Evolutionary conservation across 2,329 filamentous ascomycete genomes (phyloP).

Genomic region (Hypoxylon sp.): DNA sequence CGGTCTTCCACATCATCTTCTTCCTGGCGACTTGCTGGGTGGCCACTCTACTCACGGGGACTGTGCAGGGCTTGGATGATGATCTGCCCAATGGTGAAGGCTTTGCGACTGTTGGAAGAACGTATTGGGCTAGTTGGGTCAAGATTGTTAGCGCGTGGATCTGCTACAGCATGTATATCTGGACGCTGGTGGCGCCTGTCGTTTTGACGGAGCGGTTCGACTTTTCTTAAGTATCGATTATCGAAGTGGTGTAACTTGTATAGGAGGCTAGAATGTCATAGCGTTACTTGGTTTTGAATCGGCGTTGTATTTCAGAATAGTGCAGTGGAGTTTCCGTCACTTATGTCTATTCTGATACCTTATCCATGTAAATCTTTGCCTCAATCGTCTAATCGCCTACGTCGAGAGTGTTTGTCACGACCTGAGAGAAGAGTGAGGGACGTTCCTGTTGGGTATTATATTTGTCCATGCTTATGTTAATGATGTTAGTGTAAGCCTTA

Average conservation of each 20-base stretch:
- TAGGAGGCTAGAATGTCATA: slow-evolving; percentile 3
- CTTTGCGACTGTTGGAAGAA: slow-evolving; percentile 93
- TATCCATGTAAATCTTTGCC: neutral
- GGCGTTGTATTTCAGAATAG: neutral
- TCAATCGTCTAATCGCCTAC: neutral
- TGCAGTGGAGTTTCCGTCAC: neutral
- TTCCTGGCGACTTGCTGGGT: slow-evolving; percentile 97
- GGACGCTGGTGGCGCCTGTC: slow-evolving; percentile 91
- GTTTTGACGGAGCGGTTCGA: slow-evolving; percentile 90
- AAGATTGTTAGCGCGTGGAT: slow-evolving; percentile 99
- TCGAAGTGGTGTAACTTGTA: neutral
- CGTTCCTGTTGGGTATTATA: no score
- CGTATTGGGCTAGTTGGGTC: slow-evolving; percentile 98
- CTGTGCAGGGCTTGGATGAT: slow-evolving; percentile 45
- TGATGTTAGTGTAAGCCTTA: no score
- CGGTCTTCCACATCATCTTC: slow-evolving; percentile 97
- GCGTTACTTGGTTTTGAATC: neutral
- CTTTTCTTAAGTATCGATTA: slow-evolving; percentile 54
- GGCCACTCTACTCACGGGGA: slow-evolving; percentile 80
- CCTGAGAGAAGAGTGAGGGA: no score
- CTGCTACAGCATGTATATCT: slow-evolving; percentile 93
- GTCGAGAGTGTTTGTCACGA: no score
- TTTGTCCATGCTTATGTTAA: no score
- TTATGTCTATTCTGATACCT: neutral
- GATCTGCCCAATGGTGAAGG: slow-evolving; percentile 76